Evolutionary conservation across 768 basidiomycete species (phyloP).

Genomic region (Daedaleopsis nitida): DNA sequence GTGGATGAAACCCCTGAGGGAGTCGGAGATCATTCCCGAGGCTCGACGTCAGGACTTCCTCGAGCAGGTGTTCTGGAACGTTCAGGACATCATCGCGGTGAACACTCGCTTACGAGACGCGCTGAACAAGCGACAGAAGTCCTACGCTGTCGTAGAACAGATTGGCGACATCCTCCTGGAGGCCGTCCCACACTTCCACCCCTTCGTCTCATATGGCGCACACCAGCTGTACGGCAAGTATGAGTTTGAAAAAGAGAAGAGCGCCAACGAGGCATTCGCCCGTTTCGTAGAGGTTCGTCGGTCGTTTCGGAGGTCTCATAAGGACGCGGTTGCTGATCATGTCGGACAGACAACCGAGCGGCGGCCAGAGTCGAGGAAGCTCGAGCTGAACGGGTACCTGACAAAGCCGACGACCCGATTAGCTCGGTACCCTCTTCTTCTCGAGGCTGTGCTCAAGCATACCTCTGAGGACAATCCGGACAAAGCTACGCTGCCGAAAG

Average conservation of each 20-base stretch:
- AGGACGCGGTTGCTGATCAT: background rate
- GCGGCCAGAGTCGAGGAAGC: slow-evolving; percentile 90
- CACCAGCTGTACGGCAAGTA: slow-evolving; percentile 98
- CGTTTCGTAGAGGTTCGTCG: slow-evolving; percentile 90
- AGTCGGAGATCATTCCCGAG: slow-evolving; percentile 73
- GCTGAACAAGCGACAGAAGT: slow-evolving; percentile 93
- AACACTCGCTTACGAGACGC: slow-evolving; percentile 92
- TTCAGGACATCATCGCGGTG: slow-evolving; percentile 89
- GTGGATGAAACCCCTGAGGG: slow-evolving; percentile 88
- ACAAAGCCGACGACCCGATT: slow-evolving; percentile 98
- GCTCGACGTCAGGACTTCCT: slow-evolving; percentile 82
- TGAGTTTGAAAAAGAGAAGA: slow-evolving; percentile 99
- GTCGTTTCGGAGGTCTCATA: background rate
- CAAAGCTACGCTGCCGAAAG: slow-evolving; percentile 75
- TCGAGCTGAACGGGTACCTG: slow-evolving; percentile 96
- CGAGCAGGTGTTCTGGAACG: slow-evolving; percentile 97
- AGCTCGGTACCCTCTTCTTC: slow-evolving; percentile 91
- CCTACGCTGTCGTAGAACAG: slow-evolving; percentile 87
- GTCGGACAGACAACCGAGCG: slow-evolving; percentile 77
- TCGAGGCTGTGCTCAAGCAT: slow-evolving; percentile 90
- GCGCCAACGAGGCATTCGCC: slow-evolving; percentile 87
- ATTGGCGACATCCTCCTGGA: slow-evolving; percentile 93
- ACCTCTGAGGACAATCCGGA: slow-evolving; percentile 91
- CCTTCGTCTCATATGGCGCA: slow-evolving; percentile 94
- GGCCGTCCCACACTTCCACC: slow-evolving; percentile 81